Evolutionary conservation across 2,329 filamentous ascomycete genomes (phyloP), one percentile per base, ranked within the genome.

Genomic region (Fusarium liriodendri): DNA sequence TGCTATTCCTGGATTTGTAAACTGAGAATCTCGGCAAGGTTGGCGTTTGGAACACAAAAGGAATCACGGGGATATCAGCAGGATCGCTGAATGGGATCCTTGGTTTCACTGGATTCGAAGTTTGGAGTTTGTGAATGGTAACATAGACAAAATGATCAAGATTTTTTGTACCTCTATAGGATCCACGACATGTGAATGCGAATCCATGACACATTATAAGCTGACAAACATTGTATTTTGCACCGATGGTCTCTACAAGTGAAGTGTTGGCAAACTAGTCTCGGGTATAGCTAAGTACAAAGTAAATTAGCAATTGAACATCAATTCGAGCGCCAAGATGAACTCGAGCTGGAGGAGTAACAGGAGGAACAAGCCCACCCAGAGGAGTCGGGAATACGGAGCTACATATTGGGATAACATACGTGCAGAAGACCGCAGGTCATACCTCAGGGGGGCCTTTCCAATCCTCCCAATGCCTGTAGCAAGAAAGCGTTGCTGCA

Each of bases 131-230:
- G 14, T 22, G 27, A 8, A 38, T 20, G 20, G 20, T 29, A 20
- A 35, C 18, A 58, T 20, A 61, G 54, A 62, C 25, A n/a, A 47
- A 59, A 60, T 69, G 58, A 66, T 66, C 37, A 54, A 29, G 47
- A 8, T 13, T 52, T 29, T 54, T 18, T 20, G 27, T 54, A 14
- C 47, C 18, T 54, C 42, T 58, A n/a, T 35, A 47, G 57, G 50
- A 64, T 62, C 25, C 33, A 67, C 60, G 42, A 50, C 20, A 45
- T 37, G 20, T 59, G 52, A 22, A 64, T n/a, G n/a, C 11, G 40
- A 22, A 42, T 42, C 40, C n/a, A 42, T 42, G 40, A 42, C 40
- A 42, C 40, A 22, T 22, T 14, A 42, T 42, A 42, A 42, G 40
- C 40, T 42, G n/a, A 42, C 40, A 1, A 1, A 9, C 45, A 16